Conservation (phyloP, 495 filamentous ascomycete species). For the Lepidopterella palustris region DNA sequence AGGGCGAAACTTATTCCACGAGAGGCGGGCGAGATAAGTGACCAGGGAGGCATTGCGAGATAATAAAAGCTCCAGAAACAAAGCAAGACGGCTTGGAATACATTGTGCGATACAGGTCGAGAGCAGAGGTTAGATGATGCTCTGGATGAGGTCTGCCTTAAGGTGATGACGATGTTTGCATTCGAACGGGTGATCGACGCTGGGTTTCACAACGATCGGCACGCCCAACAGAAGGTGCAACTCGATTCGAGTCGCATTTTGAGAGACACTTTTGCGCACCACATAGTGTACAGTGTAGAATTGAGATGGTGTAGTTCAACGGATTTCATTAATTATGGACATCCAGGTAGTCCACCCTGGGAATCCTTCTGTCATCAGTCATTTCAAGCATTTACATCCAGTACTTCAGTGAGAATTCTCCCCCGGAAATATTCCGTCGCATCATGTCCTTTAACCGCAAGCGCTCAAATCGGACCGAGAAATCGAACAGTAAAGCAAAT, state of each 20-base stretch:
- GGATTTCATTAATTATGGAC: background rate
- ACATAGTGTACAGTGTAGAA: too few species aligned
- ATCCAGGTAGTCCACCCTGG: background rate
- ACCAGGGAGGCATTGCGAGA: constrained; percentile 33
- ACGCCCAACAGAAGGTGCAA: background rate
- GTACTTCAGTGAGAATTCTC: background rate
- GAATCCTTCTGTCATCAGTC: background rate
- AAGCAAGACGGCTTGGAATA: background rate
- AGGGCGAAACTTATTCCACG: constrained; percentile 70
- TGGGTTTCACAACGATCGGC: background rate
- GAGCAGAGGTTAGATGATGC: background rate
- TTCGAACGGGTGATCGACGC: background rate
- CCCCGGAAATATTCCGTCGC: background rate
- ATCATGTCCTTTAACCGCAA: background rate
- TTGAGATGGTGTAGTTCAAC: too few species aligned
- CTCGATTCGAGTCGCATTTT: background rate
- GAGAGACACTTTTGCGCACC: background rate
- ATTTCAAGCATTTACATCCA: background rate
- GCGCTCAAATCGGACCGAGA: too few species aligned
- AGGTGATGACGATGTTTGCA: background rate
- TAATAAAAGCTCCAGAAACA: background rate
- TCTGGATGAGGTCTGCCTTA: background rate
- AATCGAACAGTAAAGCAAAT: too few species aligned
- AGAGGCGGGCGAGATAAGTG: constrained; percentile 58
- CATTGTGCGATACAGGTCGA: background rate